Percentiles rank a stretch among this genome's conserved stretches.
Evolutionary conservation across 352 stramenopile genomes (phyloP).

Genomic region (Pythium folliculosum): DNA sequence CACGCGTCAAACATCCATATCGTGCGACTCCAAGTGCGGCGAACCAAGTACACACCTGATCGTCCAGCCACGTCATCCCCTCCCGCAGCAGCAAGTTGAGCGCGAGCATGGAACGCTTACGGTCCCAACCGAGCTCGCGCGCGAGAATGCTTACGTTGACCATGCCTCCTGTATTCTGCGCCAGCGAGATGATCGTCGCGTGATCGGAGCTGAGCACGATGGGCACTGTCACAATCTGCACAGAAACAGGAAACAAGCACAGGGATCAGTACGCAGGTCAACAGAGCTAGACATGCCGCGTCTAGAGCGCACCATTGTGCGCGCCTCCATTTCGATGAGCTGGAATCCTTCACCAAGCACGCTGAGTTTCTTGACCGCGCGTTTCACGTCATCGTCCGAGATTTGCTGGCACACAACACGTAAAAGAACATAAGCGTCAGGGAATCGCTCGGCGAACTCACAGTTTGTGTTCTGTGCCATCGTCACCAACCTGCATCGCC

Average conservation of each 20-base stretch:
- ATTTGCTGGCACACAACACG: constrained; percentile 47
- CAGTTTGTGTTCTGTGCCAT: not conserved
- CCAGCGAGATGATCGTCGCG: constrained; percentile 90
- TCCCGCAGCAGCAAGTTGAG: constrained; percentile 92
- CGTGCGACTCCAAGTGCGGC: not conserved
- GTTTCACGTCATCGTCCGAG: constrained; percentile 92
- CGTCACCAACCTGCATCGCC: constrained; percentile 48
- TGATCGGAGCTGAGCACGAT: constrained; percentile 95
- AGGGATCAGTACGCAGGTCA: not conserved
- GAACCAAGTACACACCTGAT: constrained; percentile 52
- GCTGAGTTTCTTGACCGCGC: constrained; percentile 94
- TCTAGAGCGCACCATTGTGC: constrained; percentile 79
- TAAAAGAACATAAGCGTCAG: not conserved
- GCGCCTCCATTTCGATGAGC: constrained; percentile 91
- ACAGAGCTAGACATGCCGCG: not conserved
- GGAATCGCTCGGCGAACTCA: not conserved
- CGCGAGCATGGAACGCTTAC: constrained; percentile 91
- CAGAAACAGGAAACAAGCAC: not conserved
- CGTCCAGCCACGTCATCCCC: constrained; percentile 97
- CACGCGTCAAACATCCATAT: not conserved
- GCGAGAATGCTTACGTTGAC: constrained; percentile 87
- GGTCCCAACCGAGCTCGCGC: constrained; percentile 85
- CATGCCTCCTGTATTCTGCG: constrained; percentile 86
- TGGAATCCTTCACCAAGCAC: constrained; percentile 94
- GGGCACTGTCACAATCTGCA: constrained; percentile 93